Evolutionary conservation across 1,284 basidiomycete genomes (phyloP).

Genomic region (Ceratobasidium theobromae): DNA sequence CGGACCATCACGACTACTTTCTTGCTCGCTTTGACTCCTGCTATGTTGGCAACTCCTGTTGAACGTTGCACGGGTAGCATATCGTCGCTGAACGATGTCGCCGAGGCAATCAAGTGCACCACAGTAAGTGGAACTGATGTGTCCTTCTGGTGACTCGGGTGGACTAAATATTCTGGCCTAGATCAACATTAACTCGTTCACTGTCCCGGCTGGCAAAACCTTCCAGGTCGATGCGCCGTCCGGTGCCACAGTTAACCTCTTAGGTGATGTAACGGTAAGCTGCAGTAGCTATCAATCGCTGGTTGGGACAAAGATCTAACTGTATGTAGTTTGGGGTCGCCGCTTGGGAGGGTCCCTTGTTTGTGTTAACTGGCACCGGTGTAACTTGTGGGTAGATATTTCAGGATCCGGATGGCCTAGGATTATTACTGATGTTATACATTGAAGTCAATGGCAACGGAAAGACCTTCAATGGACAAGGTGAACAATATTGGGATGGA

Average conservation of each 20-base stretch:
- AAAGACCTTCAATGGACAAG: conserved; percentile 51
- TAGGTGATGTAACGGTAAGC: conserved; percentile 48
- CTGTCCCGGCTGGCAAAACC: conserved; percentile 46
- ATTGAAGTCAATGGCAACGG: conserved; percentile 55
- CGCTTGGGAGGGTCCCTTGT: conserved; percentile 51
- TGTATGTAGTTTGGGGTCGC: conserved; percentile 44
- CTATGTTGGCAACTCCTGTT: background rate
- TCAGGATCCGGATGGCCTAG: background rate
- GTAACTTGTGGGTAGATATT: background rate
- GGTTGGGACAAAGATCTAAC: background rate
- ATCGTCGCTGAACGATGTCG: conserved; percentile 23
- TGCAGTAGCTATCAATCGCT: background rate
- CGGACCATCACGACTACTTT: no score
- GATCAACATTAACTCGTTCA: conserved; percentile 34
- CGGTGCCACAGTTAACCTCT: conserved; percentile 51
- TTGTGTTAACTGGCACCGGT: conserved; percentile 37
- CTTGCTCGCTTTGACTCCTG: background rate
- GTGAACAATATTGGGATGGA: conserved; percentile 54
- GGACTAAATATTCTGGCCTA: background rate
- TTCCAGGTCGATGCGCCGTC: conserved; percentile 46
- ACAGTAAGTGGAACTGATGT: background rate
- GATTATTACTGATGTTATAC: no score
- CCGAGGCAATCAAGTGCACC: conserved; percentile 28
- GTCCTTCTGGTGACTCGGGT: background rate
- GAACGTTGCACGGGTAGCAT: conserved; percentile 34